Conservation (phyloP, 1,139 yeast species). For the Tardiomyces digboiensis region DNA sequence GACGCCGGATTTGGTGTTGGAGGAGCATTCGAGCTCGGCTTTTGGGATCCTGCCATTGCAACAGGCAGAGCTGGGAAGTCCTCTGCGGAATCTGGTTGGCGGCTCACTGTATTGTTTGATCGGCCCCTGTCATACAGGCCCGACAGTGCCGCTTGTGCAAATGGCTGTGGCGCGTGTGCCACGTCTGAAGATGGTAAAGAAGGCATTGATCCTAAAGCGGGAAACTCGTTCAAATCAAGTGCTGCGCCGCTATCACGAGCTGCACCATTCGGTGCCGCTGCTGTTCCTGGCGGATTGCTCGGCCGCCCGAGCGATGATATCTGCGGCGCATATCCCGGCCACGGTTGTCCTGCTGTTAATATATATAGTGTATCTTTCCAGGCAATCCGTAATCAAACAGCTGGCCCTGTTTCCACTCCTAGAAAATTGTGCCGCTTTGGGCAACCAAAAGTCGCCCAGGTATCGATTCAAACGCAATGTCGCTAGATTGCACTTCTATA, state of each 20-base stretch:
- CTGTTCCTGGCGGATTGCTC: not conserved
- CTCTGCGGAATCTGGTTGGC: slow-evolving; percentile 6
- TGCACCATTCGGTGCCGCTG: not conserved
- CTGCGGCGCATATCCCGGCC: slow-evolving; percentile 5
- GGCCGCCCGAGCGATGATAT: not conserved
- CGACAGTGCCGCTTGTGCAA: slow-evolving; percentile 8
- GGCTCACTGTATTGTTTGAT: not conserved
- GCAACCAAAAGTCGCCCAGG: too few species aligned
- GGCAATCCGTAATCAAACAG: too few species aligned
- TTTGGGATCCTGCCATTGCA: slow-evolving; percentile 8
- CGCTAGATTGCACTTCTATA: too few species aligned
- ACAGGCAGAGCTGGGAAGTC: slow-evolving; percentile 18
- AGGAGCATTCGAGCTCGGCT: too few species aligned
- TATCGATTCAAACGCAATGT: too few species aligned
- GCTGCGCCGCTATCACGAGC: slow-evolving; percentile 7
- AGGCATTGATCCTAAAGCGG: slow-evolving; percentile 15
- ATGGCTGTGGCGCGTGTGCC: slow-evolving; percentile 6
- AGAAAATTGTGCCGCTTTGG: too few species aligned
- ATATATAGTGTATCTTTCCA: too few species aligned
- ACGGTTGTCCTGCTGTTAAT: slow-evolving; percentile 1
- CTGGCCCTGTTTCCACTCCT: too few species aligned
- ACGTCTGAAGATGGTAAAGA: slow-evolving; percentile 10
- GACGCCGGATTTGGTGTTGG: not conserved
- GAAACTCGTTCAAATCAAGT: slow-evolving; percentile 20
- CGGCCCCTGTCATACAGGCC: slow-evolving; percentile 1